Evolutionary conservation across 257 asterid species (phyloP), one percentile per base, ranked within the genome.

Genomic region (Solanum medicagineum): DNA sequence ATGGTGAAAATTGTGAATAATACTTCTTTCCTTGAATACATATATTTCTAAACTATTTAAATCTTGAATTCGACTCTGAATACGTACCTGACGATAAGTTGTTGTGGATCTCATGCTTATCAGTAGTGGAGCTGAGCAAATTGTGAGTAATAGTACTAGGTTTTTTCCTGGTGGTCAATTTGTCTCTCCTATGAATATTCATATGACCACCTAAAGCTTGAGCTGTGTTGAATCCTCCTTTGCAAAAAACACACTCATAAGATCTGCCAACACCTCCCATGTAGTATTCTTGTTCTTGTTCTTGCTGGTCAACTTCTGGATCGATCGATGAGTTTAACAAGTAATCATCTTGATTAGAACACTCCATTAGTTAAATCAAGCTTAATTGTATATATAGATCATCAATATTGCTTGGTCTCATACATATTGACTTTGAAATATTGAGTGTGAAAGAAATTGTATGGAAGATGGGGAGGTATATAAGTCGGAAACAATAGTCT

Each of bases 171-270:
- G 91, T 70, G 29, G 54, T 6, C 22, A 62, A 89, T 55, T 90
- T 90, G 55, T 94, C 92, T 51, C 93, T 94, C 22, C 98, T 85
- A 79, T 94, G 98, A 84, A 94, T 94, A 69, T 94, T 94, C 98
- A 94, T 94, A 89, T 94, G 98, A 4, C 97, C 98, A 0, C 97
- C 98, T 87, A 94, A 89, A 49, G 98, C 98, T 84, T 94, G 98
- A 2, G 98, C 98, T 0, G 95, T 92, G 63, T 90, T 91, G 95
- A 94, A 94, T 1, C 98, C 98, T 87, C 95, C 83, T 88, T 92
- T 91, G 92, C 97, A 94, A 81, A 90, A 93, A 6, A 92, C 96
- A 81, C 98, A 93, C 90, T 92, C 97, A 60, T 94, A 94, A 5
- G 86, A 92, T 42, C 97, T 73, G 5, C 96, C 96, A 14, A 85